phyloP scores from a whole-genome alignment of 768 basidiomycete genomes.

The Gloeopeniophorella convolvens region DNA sequence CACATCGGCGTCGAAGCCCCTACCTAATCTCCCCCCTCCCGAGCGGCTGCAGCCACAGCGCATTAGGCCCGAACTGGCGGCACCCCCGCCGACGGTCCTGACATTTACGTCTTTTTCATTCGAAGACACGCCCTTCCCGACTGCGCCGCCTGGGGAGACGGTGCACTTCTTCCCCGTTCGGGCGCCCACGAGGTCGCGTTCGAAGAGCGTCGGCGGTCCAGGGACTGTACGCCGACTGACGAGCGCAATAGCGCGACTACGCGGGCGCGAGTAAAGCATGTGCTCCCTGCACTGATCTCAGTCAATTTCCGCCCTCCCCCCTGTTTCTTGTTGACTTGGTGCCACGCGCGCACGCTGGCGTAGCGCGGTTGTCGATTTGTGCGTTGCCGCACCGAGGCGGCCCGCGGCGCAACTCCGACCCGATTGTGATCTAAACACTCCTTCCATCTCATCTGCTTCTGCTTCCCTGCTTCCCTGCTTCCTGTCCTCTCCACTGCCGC shows the following conservation, averaged over 20 bases:
- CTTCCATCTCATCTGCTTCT: not conserved
- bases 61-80: not conserved
- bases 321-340: no score
- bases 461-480: not conserved
- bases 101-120: not conserved
- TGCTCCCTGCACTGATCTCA: not conserved
- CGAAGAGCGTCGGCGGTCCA: conserved; percentile 10
- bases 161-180: conserved; percentile 5
- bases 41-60: not conserved
- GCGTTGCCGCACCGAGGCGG: no score
- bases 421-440: no score
- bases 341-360: no score
- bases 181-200: conserved; percentile 2
- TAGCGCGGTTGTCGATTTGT: no score
- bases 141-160: not conserved
- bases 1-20: conserved; percentile 7
- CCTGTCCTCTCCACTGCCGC: not conserved
- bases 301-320: no score
- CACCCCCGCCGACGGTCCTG: not conserved
- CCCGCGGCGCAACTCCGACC: no score
- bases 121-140: not conserved
- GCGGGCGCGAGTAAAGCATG: conserved; percentile 6
- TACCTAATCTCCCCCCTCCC: conserved; percentile 7
- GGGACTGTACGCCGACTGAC: conserved; percentile 3
- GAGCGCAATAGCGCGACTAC: conserved; percentile 10